A percentile compares a stretch with the other conserved stretches of the same genome.
Evolutionary conservation across 176 grass and related monocot genomes (phyloP).

Genomic region (Saccharum officinarum): DNA sequence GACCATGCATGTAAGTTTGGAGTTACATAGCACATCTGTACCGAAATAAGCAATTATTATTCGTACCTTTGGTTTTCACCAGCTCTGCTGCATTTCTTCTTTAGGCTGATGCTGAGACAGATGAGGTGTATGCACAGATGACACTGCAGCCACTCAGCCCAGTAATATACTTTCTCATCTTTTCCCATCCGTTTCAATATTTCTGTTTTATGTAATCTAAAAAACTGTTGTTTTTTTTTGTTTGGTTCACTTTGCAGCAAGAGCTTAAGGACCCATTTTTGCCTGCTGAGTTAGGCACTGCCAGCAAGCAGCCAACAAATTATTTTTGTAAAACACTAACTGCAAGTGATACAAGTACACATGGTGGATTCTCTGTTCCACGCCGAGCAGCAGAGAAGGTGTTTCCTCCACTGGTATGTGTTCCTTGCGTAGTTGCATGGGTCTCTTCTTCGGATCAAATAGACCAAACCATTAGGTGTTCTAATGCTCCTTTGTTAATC

Average conservation of each 20-base stretch:
- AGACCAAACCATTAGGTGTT: constrained; percentile 2
- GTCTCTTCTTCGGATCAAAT: constrained; percentile 21
- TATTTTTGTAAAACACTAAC: constrained; percentile 99
- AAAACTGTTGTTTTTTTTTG: background rate
- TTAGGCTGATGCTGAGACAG: constrained; percentile 91
- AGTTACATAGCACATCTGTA: constrained; percentile 2
- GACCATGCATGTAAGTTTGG: constrained; percentile 90
- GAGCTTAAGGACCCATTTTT: constrained; percentile 92
- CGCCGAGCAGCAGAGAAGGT: constrained; percentile 97
- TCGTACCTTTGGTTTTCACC: constrained; percentile 18
- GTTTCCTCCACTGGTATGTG: constrained; percentile 88
- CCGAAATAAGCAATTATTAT: constrained; percentile 4
- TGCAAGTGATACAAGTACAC: constrained; percentile 98
- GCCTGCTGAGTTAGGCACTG: constrained; percentile 64
- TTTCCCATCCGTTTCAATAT: background rate
- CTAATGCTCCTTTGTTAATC: constrained; percentile 39
- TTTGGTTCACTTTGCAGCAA: constrained; percentile 54
- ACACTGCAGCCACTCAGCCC: constrained; percentile 86
- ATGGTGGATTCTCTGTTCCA: constrained; percentile 99
- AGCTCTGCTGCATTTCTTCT: constrained; percentile 33
- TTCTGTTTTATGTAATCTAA: constrained; percentile 25
- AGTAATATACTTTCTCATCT: constrained; percentile 47
- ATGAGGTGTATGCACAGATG: constrained; percentile 97
- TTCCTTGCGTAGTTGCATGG: background rate
- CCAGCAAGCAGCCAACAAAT: constrained; percentile 92